A percentile compares a stretch with the other conserved stretches of the same genome.
Evolutionary conservation across 2,329 filamentous ascomycete genomes (phyloP).

Genomic region (Pseudogymnoascus sp.): DNA sequence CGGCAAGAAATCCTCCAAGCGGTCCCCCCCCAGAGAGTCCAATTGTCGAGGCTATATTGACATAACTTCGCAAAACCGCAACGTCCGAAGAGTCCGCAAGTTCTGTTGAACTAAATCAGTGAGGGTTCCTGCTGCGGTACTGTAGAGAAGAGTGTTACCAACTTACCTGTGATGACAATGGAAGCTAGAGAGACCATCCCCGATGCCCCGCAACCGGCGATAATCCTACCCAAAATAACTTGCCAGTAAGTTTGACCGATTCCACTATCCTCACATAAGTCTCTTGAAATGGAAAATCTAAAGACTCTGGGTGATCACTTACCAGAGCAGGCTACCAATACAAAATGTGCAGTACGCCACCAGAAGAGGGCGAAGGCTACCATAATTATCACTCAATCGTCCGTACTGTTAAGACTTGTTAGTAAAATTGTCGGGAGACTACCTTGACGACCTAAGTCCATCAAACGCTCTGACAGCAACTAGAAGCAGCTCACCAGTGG

Average conservation of each 20-base stretch:
- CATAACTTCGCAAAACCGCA: constrained; percentile 5
- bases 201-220: constrained; percentile 4
- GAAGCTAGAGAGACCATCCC: constrained; percentile 6
- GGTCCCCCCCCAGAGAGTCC: constrained; percentile 2
- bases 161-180: constrained; percentile 3
- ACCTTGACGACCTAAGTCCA: not conserved
- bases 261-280: not conserved
- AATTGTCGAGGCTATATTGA: constrained; percentile 7
- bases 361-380: not conserved
- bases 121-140: not conserved
- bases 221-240: not conserved
- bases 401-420: constrained; percentile 11
- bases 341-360: constrained; percentile 5
- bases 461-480: not conserved
- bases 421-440: not conserved
- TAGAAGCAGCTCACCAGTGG: constrained; percentile 12
- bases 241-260: constrained; percentile 4
- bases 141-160: not conserved
- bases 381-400: constrained; percentile 1
- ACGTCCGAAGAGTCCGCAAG: not conserved
- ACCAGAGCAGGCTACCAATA: constrained; percentile 7
- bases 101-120: not conserved
- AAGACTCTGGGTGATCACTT: not conserved
- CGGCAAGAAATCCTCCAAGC: not conserved
- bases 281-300: not conserved